Evolutionary conservation across 257 asterid species (phyloP), one percentile per base, ranked within the genome.

Genomic region (Ilex asprella): DNA sequence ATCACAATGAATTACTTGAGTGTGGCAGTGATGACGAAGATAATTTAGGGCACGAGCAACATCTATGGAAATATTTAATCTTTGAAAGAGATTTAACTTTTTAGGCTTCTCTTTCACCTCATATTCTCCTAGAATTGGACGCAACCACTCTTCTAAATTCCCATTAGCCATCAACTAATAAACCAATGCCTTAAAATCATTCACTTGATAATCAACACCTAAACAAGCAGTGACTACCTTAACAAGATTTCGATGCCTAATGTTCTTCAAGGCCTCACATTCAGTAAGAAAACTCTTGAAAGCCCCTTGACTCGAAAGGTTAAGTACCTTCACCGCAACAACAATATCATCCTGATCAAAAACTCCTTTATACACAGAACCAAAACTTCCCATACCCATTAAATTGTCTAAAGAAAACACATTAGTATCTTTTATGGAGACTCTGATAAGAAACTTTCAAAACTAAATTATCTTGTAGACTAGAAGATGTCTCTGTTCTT

Each of bases 381-480:
- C 76, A 60, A 71, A 71, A 61, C 68, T 55, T n/a, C 76, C 72
- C 12, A 16, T 51, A n/a, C 76, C 76, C 6, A 66, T 53, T 16
- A 61, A 10, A 31, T 57, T 41, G 3, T 49, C 59, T n/a, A 62
- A 60, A 1, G 79, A 75, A 68, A 70, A 75, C 14, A 76, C 79
- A 57, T 75, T 35, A 0, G 79, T 75, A 43, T 67, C 66, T 62
- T 70, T n/a, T 75, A 5, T 31, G 52, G 30, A 69, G 66, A 27
- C 12, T 44, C 14, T 56, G 51, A 15, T 60, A 75, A 35, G 75
- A 60, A 15, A 75, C 32, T 21, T 56, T 46, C 59, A 65, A 35
- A 16, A n/a, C 12, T 1, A 56, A 71, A 21, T 43, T 54, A 2
- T 65, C 59, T 29, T 21, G 1, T 39, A 16, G 41, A 14, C 7